Conservation (phyloP, 768 basidiomycete genomes). For the Tephrocybe rancida region DNA sequence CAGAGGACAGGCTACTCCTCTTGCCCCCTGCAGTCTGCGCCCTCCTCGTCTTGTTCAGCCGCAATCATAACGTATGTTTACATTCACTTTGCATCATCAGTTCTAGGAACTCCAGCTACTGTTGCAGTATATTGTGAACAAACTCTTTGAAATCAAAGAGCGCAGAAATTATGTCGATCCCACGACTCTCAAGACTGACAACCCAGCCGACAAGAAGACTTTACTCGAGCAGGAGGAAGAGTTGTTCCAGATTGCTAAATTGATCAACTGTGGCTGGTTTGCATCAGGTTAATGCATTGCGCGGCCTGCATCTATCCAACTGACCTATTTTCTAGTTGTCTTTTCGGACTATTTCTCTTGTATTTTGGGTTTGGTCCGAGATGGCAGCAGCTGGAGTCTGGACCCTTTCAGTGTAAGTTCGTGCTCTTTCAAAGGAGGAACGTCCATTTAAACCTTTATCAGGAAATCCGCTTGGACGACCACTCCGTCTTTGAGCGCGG, state of each 20-base stretch:
- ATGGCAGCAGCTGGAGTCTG: slow-evolving; percentile 78
- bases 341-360: slow-evolving; percentile 84
- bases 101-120: not conserved
- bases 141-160: slow-evolving; percentile 82
- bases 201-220: slow-evolving; percentile 34
- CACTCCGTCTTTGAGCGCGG: slow-evolving; percentile 77
- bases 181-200: slow-evolving; percentile 37
- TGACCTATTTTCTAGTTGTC: slow-evolving; percentile 40
- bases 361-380: slow-evolving; percentile 77
- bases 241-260: slow-evolving; percentile 80
- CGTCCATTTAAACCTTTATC: not conserved
- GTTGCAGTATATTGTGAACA: slow-evolving; percentile 74
- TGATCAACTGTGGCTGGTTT: slow-evolving; percentile 84
- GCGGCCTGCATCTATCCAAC: not conserved
- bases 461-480: slow-evolving; percentile 69
- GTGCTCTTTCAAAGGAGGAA: not conserved
- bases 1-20: slow-evolving; percentile 76
- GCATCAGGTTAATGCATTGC: slow-evolving; percentile 42
- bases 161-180: slow-evolving; percentile 65
- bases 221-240: slow-evolving; percentile 66
- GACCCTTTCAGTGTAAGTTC: slow-evolving; percentile 65
- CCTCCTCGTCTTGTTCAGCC: slow-evolving; percentile 82
- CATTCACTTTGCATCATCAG: not conserved
- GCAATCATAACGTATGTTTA: slow-evolving; percentile 81
- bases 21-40: slow-evolving; percentile 79